A percentile compares a stretch with the other conserved stretches of the same genome.
Evolutionary conservation across 116 monocot species (phyloP).

Genomic region (Iris pallida): DNA sequence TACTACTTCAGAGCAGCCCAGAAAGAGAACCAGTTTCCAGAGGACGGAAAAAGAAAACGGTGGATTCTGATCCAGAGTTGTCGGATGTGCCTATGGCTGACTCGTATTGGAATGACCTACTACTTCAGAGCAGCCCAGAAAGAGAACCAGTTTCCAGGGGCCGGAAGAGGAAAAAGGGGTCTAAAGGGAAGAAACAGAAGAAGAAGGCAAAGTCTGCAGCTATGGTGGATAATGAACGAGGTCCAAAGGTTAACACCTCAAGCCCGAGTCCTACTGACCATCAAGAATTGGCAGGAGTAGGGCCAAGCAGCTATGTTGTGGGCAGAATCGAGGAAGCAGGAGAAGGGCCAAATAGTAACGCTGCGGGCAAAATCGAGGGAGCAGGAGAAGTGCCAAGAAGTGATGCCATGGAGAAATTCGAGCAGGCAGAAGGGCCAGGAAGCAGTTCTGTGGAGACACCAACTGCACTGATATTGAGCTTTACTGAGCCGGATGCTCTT

Average conservation of each 20-base stretch:
- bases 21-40: conserved; percentile 29
- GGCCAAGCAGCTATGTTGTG: background rate
- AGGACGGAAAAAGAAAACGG: conserved; percentile 9
- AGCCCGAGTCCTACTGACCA: conserved; percentile 7
- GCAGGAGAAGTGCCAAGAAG: background rate
- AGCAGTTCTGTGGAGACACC: conserved; percentile 8
- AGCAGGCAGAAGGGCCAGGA: background rate
- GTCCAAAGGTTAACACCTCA: background rate
- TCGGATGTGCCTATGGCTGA: conserved; percentile 7
- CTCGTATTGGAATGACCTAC: conserved; percentile 53
- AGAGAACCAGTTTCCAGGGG: conserved; percentile 22
- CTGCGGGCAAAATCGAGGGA: background rate
- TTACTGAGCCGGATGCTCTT: conserved; percentile 20
- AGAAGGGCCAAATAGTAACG: background rate
- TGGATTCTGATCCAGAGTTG: background rate
- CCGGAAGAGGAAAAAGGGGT: conserved; percentile 33
- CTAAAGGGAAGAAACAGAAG: conserved; percentile 8
- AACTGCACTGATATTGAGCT: conserved; percentile 32
- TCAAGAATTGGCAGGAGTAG: background rate
- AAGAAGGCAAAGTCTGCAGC: conserved; percentile 8
- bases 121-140: conserved; percentile 32
- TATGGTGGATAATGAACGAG: background rate
- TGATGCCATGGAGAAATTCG: background rate
- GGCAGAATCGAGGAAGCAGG: background rate
- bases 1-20: conserved; percentile 27